Conservation (phyloP, 169 alveolate species). For the Perkinsus chesapeaki region DNA sequence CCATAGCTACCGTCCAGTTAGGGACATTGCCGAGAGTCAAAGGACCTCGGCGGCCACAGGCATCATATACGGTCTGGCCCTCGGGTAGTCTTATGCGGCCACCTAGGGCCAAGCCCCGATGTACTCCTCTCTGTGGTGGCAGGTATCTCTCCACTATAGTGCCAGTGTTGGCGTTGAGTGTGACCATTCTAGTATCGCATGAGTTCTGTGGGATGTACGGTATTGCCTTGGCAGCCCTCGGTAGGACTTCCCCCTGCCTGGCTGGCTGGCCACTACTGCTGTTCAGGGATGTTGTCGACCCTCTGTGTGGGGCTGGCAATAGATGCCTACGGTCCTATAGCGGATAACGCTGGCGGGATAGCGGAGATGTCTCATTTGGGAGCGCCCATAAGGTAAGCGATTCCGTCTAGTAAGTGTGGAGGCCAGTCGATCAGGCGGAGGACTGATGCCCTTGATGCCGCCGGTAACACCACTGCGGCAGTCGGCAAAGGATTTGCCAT, state of each 20-base stretch:
- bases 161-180: slow-evolving; percentile 54
- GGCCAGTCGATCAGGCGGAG: slow-evolving; percentile 51
- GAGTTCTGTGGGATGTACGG: slow-evolving; percentile 59
- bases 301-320: slow-evolving; percentile 55
- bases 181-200: slow-evolving; percentile 49
- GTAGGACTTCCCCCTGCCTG: slow-evolving; percentile 52
- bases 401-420: slow-evolving; percentile 21
- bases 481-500: slow-evolving; percentile 67
- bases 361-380: slow-evolving; percentile 55
- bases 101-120: too few relatives aligned
- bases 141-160: slow-evolving; percentile 37
- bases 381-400: slow-evolving; percentile 31
- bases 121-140: too few relatives aligned
- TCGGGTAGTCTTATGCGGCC: slow-evolving; percentile 35
- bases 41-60: slow-evolving; percentile 63
- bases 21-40: slow-evolving; percentile 59
- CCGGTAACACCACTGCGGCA: slow-evolving; percentile 67
- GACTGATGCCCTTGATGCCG: slow-evolving; percentile 65
- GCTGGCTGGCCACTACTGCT: slow-evolving; percentile 61
- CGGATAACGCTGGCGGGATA: slow-evolving; percentile 73
- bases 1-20: slow-evolving; percentile 56
- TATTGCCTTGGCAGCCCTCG: slow-evolving; percentile 66
- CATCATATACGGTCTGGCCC: slow-evolving; percentile 58
- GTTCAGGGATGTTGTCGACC: slow-evolving; percentile 69
- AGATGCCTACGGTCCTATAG: slow-evolving; percentile 69